Evolutionary conservation across 306 rosid species (phyloP), one percentile per base, ranked within the genome.

Genomic region (Acacia crassicarpa): DNA sequence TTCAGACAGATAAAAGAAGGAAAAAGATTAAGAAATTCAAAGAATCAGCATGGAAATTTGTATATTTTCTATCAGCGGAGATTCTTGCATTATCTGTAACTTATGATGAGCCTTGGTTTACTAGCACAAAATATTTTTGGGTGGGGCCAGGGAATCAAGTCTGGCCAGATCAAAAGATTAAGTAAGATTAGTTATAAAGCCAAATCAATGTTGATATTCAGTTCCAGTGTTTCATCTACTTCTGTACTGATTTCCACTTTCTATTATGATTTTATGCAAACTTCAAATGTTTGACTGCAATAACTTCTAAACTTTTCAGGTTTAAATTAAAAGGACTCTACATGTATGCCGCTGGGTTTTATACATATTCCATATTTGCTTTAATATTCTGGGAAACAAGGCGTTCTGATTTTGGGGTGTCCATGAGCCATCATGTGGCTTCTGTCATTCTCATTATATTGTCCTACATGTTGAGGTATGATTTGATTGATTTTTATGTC

Each of bases 11-110:
- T 4, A 91, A 91, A 67, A 85, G 82, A 43, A 86, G 78, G 85
- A 93, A 90, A 89, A 95, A 87, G 93, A 93, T 95, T 67, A 81
- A 88, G 44, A 95, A 95, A 79, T 93, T 95, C 80, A 93, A 92
- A 87, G 99, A 95, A 85, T 95, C 99, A 38, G 99, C 99, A 17
- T 95, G 99, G 99, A 95, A 95, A 87, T 92, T 84, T 74, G 53
- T 93, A 78, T 95, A 93, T 87, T 95, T 78, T 89, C 88, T 93
- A 66, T 89, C 98, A 2, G 97, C 99, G 3, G 99, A 93, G 91
- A 14, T 93, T 76, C 79, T 95, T 65, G 97, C 91, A 62, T 83
- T 95, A 72, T 82, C 78, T 54, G 97, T 92, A 67, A 95, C 97
- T 74, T 90, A 84, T 75, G 76, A 88, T 9, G 99, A 93, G 87